A percentile compares a stretch with the other conserved stretches of the same genome.
phyloP scores from a whole-genome alignment of 495 filamentous ascomycete species.

The Thermochaetoides thermophila region DNA sequence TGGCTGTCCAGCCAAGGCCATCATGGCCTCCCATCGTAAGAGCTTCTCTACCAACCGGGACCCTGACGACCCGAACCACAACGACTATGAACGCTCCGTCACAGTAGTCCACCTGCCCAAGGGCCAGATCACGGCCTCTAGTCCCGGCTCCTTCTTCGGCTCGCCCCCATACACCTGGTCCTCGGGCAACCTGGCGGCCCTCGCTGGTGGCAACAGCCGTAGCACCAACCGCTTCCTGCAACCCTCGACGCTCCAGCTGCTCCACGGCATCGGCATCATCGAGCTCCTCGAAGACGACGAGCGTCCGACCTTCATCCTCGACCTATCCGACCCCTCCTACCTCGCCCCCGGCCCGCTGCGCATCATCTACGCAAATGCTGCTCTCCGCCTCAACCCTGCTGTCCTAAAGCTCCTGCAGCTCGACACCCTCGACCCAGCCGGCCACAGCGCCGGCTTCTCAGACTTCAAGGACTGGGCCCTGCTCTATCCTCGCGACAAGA shows the following conservation, averaged over 20 bases:
- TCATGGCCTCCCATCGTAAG: no score
- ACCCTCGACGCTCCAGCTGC: slow-evolving; percentile 27
- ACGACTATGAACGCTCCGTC: slow-evolving; percentile 35
- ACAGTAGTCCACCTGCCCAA: slow-evolving; percentile 51
- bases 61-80: no score
- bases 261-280: slow-evolving; percentile 42
- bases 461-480: slow-evolving; percentile 51
- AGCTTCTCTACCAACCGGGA: slow-evolving; percentile 40
- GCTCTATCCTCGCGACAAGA: slow-evolving; percentile 29
- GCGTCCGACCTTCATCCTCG: slow-evolving; percentile 52
- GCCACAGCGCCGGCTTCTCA: slow-evolving; percentile 25
- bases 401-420: slow-evolving; percentile 37
- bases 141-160: slow-evolving; percentile 33
- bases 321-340: slow-evolving; percentile 40
- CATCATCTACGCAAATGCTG: slow-evolving; percentile 44
- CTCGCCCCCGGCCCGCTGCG: slow-evolving; percentile 35
- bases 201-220: no score
- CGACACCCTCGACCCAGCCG: slow-evolving; percentile 23
- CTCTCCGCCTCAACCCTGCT: slow-evolving; percentile 33
- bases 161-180: slow-evolving; percentile 33
- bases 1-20: no score
- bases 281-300: slow-evolving; percentile 56
- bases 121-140: slow-evolving; percentile 36
- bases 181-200: slow-evolving; percentile 25
- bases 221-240: slow-evolving; percentile 29